phyloP scores from a whole-genome alignment of 768 basidiomycete genomes.

The Leccinellum albellum region DNA sequence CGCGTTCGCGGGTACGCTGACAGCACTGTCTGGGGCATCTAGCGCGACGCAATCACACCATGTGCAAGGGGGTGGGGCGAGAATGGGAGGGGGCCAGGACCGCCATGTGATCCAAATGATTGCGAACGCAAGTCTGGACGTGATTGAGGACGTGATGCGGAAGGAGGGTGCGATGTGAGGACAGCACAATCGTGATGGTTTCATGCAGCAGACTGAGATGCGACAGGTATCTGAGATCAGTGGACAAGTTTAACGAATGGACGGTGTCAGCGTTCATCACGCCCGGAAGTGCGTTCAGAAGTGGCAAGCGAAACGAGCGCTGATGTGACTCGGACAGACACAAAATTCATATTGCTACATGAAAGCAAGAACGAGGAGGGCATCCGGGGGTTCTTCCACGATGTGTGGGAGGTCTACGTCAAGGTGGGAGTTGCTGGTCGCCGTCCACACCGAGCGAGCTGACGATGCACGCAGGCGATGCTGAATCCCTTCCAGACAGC shows the following conservation, averaged over 20 bases:
- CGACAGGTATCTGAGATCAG: constrained; percentile 85
- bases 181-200: constrained; percentile 1
- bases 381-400: constrained; percentile 86
- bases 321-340: constrained; percentile 50
- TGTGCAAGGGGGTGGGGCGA: constrained; percentile 56
- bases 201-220: constrained; percentile 14
- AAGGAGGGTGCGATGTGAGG: constrained; percentile 77
- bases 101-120: constrained; percentile 98
- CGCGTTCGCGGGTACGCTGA: constrained; percentile 85
- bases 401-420: constrained; percentile 95
- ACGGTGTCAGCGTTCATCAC: constrained; percentile 95
- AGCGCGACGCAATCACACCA: constrained; percentile 63
- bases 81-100: constrained; percentile 79
- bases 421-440: constrained; percentile 57
- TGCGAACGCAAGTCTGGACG: constrained; percentile 93
- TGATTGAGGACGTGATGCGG: constrained; percentile 89
- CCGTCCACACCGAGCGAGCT: neutral
- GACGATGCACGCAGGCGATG: constrained; percentile 53
- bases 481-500: constrained; percentile 97
- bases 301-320: neutral
- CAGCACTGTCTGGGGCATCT: constrained; percentile 81
- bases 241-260: constrained; percentile 99
- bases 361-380: constrained; percentile 97
- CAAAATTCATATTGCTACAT: constrained; percentile 92
- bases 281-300: constrained; percentile 70